Evolutionary conservation across 768 basidiomycete genomes (phyloP).

Genomic region (Boletellus sp.): DNA sequence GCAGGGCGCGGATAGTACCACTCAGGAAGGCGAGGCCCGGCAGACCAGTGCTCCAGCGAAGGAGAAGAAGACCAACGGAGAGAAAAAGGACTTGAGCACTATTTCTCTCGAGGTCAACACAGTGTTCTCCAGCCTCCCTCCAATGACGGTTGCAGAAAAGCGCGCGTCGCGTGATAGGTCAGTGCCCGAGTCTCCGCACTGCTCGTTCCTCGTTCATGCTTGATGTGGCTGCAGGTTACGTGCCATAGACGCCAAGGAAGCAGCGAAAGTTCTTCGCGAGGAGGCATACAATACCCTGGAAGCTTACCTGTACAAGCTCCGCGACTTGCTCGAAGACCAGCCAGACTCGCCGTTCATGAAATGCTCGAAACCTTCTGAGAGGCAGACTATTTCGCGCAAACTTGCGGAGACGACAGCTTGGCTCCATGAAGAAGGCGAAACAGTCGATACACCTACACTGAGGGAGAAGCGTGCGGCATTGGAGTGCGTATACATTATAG

Average conservation of each 20-base stretch:
- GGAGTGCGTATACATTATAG: conserved; percentile 56
- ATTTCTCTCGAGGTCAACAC: conserved; percentile 63
- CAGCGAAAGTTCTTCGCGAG: conserved; percentile 70
- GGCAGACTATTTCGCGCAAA: conserved; percentile 58
- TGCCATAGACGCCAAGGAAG: conserved; percentile 74
- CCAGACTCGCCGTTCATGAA: conserved; percentile 74
- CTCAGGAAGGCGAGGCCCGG: conserved; percentile 31
- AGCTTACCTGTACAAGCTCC: conserved; percentile 86
- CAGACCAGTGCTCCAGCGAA: conserved; percentile 26
- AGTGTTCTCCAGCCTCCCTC: conserved; percentile 59
- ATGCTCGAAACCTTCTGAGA: conserved; percentile 74
- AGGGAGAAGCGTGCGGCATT: conserved; percentile 71
- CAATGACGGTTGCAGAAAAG: conserved; percentile 79
- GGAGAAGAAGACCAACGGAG: conserved; percentile 37
- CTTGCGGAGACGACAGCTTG: conserved; percentile 76
- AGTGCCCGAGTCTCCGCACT: conserved; percentile 16
- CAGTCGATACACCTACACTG: conserved; percentile 73
- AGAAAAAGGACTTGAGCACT: conserved; percentile 47
- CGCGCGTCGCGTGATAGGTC: conserved; percentile 68
- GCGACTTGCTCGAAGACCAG: conserved; percentile 73
- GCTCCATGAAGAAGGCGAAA: conserved; percentile 82
- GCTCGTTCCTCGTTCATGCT: conserved; percentile 2
- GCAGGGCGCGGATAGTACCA: conserved; percentile 15
- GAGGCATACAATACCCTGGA: conserved; percentile 92
- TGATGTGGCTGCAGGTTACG: conserved; percentile 53